These are phyloP conservation scores for Mortierella sp. DNA, from an alignment of 371 early-diverging fungal genomes.

Conservation along the genomic window DNA sequence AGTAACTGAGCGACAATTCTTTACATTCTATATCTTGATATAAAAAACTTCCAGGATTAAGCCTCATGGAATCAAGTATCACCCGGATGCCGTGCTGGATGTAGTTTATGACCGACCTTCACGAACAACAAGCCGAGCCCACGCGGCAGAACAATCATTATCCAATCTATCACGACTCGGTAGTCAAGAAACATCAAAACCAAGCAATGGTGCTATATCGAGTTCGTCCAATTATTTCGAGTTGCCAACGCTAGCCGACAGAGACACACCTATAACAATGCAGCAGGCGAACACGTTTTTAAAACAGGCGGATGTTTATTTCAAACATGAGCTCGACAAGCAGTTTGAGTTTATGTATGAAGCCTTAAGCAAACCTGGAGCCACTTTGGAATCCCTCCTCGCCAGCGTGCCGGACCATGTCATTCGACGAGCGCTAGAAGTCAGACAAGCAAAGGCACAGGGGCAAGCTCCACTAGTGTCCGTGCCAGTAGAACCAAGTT, in stretches of 20 bases:
- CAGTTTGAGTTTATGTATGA: not conserved
- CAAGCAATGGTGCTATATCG: not conserved
- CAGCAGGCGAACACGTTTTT: not conserved
- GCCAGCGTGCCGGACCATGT: not conserved
- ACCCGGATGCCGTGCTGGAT: constrained; percentile 30
- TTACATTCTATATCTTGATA: not conserved
- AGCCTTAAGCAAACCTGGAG: not conserved
- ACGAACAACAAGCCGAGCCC: not conserved
- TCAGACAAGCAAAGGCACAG: not conserved
- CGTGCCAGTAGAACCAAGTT: not conserved
- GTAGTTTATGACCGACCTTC: constrained; percentile 17
- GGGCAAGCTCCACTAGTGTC: not conserved
- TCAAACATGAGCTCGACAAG: not conserved
- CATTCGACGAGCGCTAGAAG: not conserved
- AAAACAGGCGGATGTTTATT: not conserved
- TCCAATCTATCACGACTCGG: not conserved
- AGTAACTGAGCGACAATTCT: constrained; percentile 1
- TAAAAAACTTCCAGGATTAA: constrained; percentile 12
- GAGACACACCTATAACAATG: constrained; percentile 3
- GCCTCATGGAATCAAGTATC: constrained; percentile 46
- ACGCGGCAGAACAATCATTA: not conserved
- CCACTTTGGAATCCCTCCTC: not conserved
- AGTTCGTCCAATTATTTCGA: not conserved
- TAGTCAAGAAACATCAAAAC: not conserved
- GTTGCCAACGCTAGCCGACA: not conserved